Evolutionary conservation across 2,329 filamentous ascomycete species (phyloP).

Genomic region (Zarea fungicola): DNA sequence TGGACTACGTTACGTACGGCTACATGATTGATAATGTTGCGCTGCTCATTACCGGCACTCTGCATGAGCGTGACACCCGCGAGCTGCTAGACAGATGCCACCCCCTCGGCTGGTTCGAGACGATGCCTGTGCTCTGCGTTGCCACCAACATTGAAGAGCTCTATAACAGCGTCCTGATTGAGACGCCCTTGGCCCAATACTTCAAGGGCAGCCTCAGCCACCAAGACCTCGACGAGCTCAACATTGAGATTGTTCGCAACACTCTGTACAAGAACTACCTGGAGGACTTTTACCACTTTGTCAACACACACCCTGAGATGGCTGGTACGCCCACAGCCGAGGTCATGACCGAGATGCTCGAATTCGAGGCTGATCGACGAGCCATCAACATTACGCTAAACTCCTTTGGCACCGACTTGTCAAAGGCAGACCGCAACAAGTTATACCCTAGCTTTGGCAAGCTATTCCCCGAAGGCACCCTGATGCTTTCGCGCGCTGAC

Average conservation of each 20-base stretch:
- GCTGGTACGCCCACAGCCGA: slow-evolving; percentile 83
- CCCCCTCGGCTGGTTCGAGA: slow-evolving; percentile 97
- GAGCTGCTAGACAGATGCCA: slow-evolving; percentile 95
- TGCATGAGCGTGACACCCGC: slow-evolving; percentile 94
- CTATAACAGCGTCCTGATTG: slow-evolving; percentile 95
- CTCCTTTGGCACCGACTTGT: slow-evolving; percentile 93
- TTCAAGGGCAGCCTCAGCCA: slow-evolving; percentile 97
- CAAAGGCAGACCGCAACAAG: slow-evolving; percentile 91
- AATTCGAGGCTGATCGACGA: slow-evolving; percentile 93
- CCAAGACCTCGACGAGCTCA: slow-evolving; percentile 95
- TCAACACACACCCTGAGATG: slow-evolving; percentile 85
- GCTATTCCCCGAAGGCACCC: slow-evolving; percentile 86
- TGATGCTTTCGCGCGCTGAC: slow-evolving; percentile 92
- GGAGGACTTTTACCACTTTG: slow-evolving; percentile 93
- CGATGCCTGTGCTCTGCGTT: slow-evolving; percentile 95
- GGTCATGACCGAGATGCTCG: slow-evolving; percentile 91
- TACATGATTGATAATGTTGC: slow-evolving; percentile 99
- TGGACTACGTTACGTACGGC: slow-evolving; percentile 97
- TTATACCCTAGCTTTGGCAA: slow-evolving; percentile 89
- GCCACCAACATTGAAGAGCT: slow-evolving; percentile 98
- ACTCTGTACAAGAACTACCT: slow-evolving; percentile 99
- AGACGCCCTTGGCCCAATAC: slow-evolving; percentile 91
- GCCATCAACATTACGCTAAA: slow-evolving; percentile 99
- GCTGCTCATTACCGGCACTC: slow-evolving; percentile 91
- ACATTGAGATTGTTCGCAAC: slow-evolving; percentile 98